Evolutionary conservation across 306 rosid genomes (phyloP), one percentile per base, ranked within the genome.

Genomic region (Argentina anserina): DNA sequence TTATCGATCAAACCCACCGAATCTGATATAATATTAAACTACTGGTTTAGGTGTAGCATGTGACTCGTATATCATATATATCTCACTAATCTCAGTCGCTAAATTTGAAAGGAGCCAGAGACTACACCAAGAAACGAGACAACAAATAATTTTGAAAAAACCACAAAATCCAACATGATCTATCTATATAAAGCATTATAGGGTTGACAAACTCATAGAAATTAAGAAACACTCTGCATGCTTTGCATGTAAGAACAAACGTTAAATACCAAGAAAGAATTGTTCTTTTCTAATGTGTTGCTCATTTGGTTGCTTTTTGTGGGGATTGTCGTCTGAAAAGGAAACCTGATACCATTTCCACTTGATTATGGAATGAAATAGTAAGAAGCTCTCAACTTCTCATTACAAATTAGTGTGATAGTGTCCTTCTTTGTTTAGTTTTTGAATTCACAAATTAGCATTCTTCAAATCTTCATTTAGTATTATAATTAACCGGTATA

Each of bases 1-100:
- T 7, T 47, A 59, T 29, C 14, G 65, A 59, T 59, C 65, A 31
- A 59, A 59, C 13, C 65, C 65, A 59, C 37, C 65, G n/a, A n/a
- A 59, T 59, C 65, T 59, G 39, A 28, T 28, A 59, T 59, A 29
- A 14, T 29, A 31, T 6, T 13, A n/a, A 61, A 18, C 25, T 7
- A 14, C 42, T 9, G 66, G 21, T 36, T 34, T 62, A 34, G 46
- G 26, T 18, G 47, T 26, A 37, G 67, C 67, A 62, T 20, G 67
- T 34, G 15, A 62, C 67, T 33, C 34, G 26, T 18, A 61, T 10
- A 25, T 61, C 45, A 37, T 9, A 17, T 60, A 61, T 8, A 40
- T 61, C 17, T 15, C n/a, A n/a, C n/a, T n/a, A n/a, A 62, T n/a
- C 67, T 36, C 41, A 52, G 26, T 70, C 17, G 50, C 47, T 23